Evolutionary conservation across 2,329 filamentous ascomycete species (phyloP).

Genomic region (Cercospora citrullina): DNA sequence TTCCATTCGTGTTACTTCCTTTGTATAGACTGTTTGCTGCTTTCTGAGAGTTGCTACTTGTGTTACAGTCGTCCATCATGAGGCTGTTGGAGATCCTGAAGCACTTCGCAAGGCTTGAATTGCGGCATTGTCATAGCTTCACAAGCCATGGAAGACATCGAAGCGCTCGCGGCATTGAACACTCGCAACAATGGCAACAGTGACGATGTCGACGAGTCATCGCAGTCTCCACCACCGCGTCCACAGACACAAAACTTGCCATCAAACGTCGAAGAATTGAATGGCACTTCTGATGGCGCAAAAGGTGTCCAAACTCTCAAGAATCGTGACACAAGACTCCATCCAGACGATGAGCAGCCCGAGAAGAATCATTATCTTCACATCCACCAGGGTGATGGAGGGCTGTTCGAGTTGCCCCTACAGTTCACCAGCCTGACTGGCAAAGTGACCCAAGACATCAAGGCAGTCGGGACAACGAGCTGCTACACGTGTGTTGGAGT

Average conservation of each 20-base stretch:
- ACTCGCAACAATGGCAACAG: not conserved
- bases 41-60: not conserved
- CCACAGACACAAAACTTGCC: not conserved
- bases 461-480: not conserved
- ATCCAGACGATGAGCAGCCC: not conserved
- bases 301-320: not conserved
- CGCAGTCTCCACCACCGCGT: not conserved
- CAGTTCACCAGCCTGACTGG: not conserved
- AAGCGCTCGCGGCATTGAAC: not conserved
- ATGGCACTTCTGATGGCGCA: not conserved
- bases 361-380: not conserved
- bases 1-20: not conserved
- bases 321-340: not conserved
- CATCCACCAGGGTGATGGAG: not conserved
- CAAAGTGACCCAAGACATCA: not conserved
- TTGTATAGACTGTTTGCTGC: not conserved
- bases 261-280: not conserved
- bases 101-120: not conserved
- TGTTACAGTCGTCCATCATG: not conserved
- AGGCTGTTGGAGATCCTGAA: not conserved
- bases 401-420: not conserved
- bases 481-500: not conserved
- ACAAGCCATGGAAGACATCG: not conserved
- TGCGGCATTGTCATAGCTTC: not conserved
- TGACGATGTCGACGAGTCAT: not conserved